Evolutionary conservation across 2,329 filamentous ascomycete species (phyloP).

Genomic region (Phaeosphaeriaceae sp.): DNA sequence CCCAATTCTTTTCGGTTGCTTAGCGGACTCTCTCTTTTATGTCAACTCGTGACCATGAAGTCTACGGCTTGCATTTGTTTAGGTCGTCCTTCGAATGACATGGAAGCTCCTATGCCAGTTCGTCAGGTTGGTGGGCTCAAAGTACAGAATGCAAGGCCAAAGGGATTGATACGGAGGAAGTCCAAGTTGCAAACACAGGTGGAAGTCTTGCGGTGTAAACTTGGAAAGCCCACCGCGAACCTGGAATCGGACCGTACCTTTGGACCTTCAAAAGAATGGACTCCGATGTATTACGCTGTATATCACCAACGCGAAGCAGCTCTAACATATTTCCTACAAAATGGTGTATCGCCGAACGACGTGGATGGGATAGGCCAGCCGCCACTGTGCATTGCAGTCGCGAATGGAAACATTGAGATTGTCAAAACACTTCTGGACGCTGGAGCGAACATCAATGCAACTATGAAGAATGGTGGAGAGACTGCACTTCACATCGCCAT

Average conservation of each 20-base stretch:
- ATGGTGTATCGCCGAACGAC: slow-evolving; percentile 37
- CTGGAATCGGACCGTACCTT: slow-evolving; percentile 11
- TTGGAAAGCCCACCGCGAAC: slow-evolving; percentile 27
- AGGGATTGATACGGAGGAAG: slow-evolving; percentile 21
- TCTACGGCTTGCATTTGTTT: slow-evolving; percentile 29
- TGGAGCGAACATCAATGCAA: slow-evolving; percentile 33
- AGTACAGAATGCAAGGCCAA: slow-evolving; percentile 12
- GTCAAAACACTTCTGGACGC: slow-evolving; percentile 36
- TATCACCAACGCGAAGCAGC: slow-evolving; percentile 41
- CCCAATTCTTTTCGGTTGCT: too few species aligned
- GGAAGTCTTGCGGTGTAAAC: slow-evolving; percentile 39
- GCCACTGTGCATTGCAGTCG: slow-evolving; percentile 38
- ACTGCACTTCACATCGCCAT: slow-evolving; percentile 42
- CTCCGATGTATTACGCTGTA: slow-evolving; percentile 39
- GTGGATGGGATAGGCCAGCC: slow-evolving; percentile 24
- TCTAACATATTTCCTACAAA: slow-evolving; percentile 37
- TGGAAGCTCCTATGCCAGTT: slow-evolving; percentile 22
- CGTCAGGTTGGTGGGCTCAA: slow-evolving; percentile 21
- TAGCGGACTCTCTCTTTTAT: neutral
- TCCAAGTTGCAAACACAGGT: slow-evolving; percentile 40
- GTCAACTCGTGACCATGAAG: slow-evolving; percentile 6
- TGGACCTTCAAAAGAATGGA: slow-evolving; percentile 37
- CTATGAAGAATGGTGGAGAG: slow-evolving; percentile 29
- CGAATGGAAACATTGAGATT: slow-evolving; percentile 31
- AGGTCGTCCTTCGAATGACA: slow-evolving; percentile 15